Evolutionary conservation across 2,329 filamentous ascomycete genomes (phyloP).

Genomic region (Didymella arachidicola): DNA sequence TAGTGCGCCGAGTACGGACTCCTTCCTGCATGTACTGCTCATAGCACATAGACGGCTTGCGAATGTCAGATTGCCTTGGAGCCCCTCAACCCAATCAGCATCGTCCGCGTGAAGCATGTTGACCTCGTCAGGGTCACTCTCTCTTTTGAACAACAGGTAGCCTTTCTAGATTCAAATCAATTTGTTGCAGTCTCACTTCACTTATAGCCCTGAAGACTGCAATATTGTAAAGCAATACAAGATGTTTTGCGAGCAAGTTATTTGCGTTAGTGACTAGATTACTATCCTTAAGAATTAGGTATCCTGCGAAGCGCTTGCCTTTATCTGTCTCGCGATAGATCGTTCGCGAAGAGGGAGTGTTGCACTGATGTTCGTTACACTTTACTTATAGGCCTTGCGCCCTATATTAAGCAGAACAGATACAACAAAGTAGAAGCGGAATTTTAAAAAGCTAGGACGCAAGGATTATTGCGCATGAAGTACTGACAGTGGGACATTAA

Average conservation of each 20-base stretch:
- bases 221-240: not conserved
- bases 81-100: not conserved
- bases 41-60: not conserved
- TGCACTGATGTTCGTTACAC: not conserved
- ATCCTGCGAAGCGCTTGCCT: not conserved
- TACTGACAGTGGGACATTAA: not conserved
- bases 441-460: not conserved
- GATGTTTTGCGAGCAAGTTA: not conserved
- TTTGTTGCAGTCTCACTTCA: not conserved
- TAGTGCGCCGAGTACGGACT: not conserved
- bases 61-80: not conserved
- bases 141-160: no score
- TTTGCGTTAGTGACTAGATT: not conserved
- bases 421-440: not conserved
- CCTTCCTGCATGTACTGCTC: not conserved
- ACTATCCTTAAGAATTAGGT: not conserved
- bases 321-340: not conserved
- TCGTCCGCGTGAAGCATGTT: not conserved
- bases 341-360: not conserved
- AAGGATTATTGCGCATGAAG: not conserved
- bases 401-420: not conserved
- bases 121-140: not conserved
- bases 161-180: no score
- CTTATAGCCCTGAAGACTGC: not conserved
- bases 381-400: not conserved